Evolutionary conservation across 2,329 filamentous ascomycete species (phyloP), one percentile per base, ranked within the genome.

Genomic region (Samsoniella hepiali): DNA sequence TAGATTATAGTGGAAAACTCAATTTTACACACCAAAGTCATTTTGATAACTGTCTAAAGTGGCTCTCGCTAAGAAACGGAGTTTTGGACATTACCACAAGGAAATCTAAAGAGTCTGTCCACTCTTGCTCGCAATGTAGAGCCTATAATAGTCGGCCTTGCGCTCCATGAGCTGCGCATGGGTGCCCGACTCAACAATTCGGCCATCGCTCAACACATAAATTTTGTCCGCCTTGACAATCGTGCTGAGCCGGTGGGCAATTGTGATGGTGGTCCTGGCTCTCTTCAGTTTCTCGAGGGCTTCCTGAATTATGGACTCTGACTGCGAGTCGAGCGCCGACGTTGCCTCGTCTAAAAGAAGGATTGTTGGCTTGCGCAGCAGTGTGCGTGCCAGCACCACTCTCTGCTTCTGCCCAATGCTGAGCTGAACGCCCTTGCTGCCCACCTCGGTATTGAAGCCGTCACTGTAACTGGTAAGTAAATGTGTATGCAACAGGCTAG

Each of bases 331-430:
- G 1, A 91, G 76, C 7, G 84, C 85, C 17, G 82, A 85, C 0
- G 88, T 91, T 2, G 87, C 85, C 75, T 91, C 88, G 67, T 91
- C 89, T 0, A 91, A 77, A 15, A 91, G 80, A 10, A 91, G 72
- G 1, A 91, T 77, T 5, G 7, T 51, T 13, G 49, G 49, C 15
- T 51, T 51, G 15, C 31, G 29, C 17, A 51, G 17, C 3, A 51
- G 29, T 5, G 49, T 50, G 2, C 49, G 29, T 5, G 29, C 49
- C 31, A 34, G 49, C 5, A 51, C 31, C 3, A 51, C 9, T n/a
- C 49, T 31, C 31, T 34, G 49, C 31, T 51, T 51, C 27, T 51
- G 49, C 15, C 49, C 49, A 3, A 34, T 36, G 31, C 49, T 51
- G 17, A 51, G 49, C 15, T 17, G 49, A 17, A 36, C 31, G 15